Evolutionary conservation across 2,329 filamentous ascomycete species (phyloP).

Genomic region (Diaporthe destruens): DNA sequence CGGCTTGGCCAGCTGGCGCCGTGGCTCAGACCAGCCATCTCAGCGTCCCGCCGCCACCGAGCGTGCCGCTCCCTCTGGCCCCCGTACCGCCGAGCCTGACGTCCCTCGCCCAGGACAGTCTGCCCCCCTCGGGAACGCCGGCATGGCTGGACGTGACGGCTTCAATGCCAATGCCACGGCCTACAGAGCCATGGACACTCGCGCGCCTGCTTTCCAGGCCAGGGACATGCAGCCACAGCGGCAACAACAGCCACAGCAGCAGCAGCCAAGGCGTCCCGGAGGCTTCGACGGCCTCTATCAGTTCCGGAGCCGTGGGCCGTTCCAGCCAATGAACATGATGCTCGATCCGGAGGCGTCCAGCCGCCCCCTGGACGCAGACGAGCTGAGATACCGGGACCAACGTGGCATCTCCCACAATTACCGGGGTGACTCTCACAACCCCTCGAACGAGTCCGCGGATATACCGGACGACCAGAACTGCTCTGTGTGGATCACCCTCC

Average conservation of each 20-base stretch:
- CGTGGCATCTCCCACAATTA: slow-evolving; percentile 36
- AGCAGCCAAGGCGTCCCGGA: too few relatives aligned
- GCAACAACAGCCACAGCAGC: not conserved
- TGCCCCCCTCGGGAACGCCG: not conserved
- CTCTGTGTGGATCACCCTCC: slow-evolving; percentile 34
- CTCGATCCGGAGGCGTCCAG: slow-evolving; percentile 15
- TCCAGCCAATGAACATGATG: slow-evolving; percentile 31
- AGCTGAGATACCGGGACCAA: not conserved
- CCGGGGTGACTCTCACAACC: slow-evolving; percentile 32
- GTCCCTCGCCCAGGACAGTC: not conserved
- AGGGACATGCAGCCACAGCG: too few relatives aligned
- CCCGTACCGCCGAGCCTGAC: not conserved
- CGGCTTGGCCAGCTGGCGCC: not conserved
- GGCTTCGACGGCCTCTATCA: too few relatives aligned
- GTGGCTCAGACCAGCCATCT: not conserved
- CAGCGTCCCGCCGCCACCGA: not conserved
- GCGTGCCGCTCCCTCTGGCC: too few relatives aligned
- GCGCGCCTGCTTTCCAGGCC: not conserved
- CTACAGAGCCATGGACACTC: not conserved
- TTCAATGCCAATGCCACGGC: too few relatives aligned
- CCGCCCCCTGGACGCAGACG: slow-evolving; percentile 1
- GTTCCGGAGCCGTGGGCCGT: not conserved
- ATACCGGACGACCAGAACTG: slow-evolving; percentile 37
- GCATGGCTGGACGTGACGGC: too few relatives aligned
- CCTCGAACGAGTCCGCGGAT: slow-evolving; percentile 37